phyloP scores from a whole-genome alignment of 768 basidiomycete species.

The Hygrocybe punicea region DNA sequence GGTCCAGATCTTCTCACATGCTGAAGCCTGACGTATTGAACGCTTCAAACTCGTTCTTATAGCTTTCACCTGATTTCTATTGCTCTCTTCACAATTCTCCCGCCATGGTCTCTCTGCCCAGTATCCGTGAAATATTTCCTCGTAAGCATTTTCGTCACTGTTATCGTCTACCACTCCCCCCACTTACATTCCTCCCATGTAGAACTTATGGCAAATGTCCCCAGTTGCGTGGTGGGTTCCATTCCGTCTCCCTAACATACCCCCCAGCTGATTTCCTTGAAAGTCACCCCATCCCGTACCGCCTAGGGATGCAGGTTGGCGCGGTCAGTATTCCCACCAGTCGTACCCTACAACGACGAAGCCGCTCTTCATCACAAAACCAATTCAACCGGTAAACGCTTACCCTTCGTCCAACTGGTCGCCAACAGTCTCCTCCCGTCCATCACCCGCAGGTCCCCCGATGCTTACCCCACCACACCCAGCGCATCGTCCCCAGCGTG shows the following conservation, averaged over 20 bases:
- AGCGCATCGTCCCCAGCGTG: background rate
- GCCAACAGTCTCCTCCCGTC: background rate
- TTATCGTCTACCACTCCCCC: constrained; percentile 11
- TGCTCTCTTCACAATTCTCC: background rate
- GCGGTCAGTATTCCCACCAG: background rate
- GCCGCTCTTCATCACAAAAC: constrained; percentile 1
- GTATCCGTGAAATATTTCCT: constrained; percentile 56
- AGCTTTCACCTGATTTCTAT: background rate
- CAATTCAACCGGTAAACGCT: background rate
- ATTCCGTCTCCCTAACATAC: too few species aligned
- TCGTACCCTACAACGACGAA: background rate
- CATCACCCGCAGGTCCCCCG: background rate
- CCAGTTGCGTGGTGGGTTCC: background rate
- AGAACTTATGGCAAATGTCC: constrained; percentile 8
- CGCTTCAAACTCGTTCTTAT: too few species aligned
- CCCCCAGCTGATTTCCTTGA: too few species aligned
- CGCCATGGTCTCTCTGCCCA: constrained; percentile 38
- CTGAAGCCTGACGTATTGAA: too few species aligned
- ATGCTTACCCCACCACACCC: background rate
- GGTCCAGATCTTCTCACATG: too few species aligned
- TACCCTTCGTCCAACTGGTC: background rate
- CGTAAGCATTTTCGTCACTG: constrained; percentile 29
- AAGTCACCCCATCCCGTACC: background rate
- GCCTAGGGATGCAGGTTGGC: background rate
- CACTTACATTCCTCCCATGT: constrained; percentile 2